phyloP scores from a whole-genome alignment of 495 filamentous ascomycete genomes.

The Penicillium steckii region DNA sequence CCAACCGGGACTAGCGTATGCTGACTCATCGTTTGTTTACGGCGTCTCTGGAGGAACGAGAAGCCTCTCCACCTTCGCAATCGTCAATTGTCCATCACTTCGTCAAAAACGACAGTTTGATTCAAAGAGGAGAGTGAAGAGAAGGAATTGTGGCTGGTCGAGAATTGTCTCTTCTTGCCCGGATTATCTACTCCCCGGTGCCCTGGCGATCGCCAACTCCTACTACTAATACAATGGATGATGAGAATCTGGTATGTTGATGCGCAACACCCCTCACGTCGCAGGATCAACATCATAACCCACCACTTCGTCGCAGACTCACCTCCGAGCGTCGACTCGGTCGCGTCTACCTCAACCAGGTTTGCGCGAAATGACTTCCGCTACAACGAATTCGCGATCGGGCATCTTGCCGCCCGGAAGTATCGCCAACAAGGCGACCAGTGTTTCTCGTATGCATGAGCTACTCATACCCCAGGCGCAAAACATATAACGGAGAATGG shows the following conservation, averaged over 20 bases:
- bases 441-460: slow-evolving; percentile 32
- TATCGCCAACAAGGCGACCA: slow-evolving; percentile 35
- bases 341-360: slow-evolving; percentile 36
- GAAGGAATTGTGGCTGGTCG: slow-evolving; percentile 24
- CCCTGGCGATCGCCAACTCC: slow-evolving; percentile 23
- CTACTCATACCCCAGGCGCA: not conserved
- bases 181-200: slow-evolving; percentile 28
- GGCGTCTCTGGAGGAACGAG: slow-evolving; percentile 42
- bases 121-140: too few species aligned
- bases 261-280: slow-evolving; percentile 7
- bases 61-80: not conserved
- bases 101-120: too few species aligned
- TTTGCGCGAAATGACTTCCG: slow-evolving; percentile 59
- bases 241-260: slow-evolving; percentile 35
- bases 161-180: slow-evolving; percentile 22
- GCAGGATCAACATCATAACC: slow-evolving; percentile 1
- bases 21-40: slow-evolving; percentile 45
- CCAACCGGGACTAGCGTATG: slow-evolving; percentile 7
- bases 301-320: slow-evolving; percentile 13
- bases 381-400: slow-evolving; percentile 67
- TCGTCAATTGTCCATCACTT: not conserved
- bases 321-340: slow-evolving; percentile 30
- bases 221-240: slow-evolving; percentile 37
- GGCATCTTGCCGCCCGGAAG: slow-evolving; percentile 49
- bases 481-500: not conserved